Conservation (phyloP, 1,139 yeast species). For the Scheffersomyces titani region DNA sequence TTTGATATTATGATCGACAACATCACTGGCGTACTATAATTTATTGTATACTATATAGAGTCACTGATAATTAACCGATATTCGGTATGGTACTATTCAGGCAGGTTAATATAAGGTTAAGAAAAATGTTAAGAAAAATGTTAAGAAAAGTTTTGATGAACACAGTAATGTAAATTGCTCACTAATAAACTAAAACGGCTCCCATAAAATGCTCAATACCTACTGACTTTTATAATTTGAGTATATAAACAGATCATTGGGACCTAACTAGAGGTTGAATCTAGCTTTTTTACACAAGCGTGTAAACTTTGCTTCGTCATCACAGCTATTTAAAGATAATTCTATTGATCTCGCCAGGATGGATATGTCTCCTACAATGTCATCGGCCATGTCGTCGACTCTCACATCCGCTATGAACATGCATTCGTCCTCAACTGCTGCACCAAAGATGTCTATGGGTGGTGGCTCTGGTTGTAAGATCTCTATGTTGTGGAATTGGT, state of each 20-base stretch:
- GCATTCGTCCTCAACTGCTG: neutral
- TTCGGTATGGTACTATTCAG: neutral
- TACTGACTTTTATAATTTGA: neutral
- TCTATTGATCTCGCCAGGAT: no score
- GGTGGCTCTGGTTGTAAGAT: conserved; percentile 26
- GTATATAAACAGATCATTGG: neutral
- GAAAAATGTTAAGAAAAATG: neutral
- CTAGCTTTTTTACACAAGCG: neutral
- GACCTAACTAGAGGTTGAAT: neutral
- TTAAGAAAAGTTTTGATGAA: neutral
- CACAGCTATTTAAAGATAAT: no score
- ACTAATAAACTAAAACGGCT: neutral
- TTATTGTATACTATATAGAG: neutral
- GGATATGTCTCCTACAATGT: no score
- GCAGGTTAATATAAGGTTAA: neutral
- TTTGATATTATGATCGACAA: neutral
- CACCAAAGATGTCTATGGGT: conserved; percentile 12
- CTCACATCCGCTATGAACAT: neutral
- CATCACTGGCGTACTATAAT: neutral
- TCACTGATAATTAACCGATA: neutral
- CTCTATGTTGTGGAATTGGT: conserved; percentile 46
- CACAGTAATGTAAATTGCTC: neutral
- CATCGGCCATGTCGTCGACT: no score
- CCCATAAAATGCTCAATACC: neutral
- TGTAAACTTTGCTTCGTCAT: neutral